Conservation (phyloP, 305 asterid species). For the Monarda citriodora region DNA sequence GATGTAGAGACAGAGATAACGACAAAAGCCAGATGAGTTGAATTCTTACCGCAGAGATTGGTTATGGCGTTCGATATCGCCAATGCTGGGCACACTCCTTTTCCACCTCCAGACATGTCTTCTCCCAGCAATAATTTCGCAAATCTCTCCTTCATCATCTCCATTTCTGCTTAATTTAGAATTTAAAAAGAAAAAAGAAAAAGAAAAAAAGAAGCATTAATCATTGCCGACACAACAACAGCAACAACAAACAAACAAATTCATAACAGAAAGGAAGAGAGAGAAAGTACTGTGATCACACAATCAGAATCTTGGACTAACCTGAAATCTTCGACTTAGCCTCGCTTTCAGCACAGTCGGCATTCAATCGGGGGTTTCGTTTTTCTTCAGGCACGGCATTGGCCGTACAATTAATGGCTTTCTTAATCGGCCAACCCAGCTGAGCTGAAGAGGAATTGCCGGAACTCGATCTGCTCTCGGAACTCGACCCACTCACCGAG, state of each 20-base stretch:
- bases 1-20: no score
- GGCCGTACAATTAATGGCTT: constrained; percentile 29
- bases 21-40: neutral
- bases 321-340: constrained; percentile 51
- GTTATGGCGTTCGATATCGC: constrained; percentile 96
- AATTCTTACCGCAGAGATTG: constrained; percentile 71
- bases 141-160: constrained; percentile 94
- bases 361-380: constrained; percentile 26
- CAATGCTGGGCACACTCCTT: constrained; percentile 91
- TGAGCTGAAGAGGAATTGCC: constrained; percentile 48
- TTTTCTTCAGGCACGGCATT: constrained; percentile 29
- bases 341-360: constrained; percentile 17
- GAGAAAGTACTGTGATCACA: neutral
- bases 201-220: neutral
- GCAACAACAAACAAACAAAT: neutral
- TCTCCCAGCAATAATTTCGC: constrained; percentile 92
- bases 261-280: neutral
- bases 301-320: constrained; percentile 12
- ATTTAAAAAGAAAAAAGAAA: neutral
- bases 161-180: constrained; percentile 51
- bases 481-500: constrained; percentile 33
- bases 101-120: constrained; percentile 98
- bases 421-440: constrained; percentile 69
- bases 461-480: constrained; percentile 37
- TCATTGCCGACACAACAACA: neutral